These are phyloP conservation scores for Halophytophthora batemanensis DNA, from an alignment of 352 stramenopile species.

Conservation along the genomic window DNA sequence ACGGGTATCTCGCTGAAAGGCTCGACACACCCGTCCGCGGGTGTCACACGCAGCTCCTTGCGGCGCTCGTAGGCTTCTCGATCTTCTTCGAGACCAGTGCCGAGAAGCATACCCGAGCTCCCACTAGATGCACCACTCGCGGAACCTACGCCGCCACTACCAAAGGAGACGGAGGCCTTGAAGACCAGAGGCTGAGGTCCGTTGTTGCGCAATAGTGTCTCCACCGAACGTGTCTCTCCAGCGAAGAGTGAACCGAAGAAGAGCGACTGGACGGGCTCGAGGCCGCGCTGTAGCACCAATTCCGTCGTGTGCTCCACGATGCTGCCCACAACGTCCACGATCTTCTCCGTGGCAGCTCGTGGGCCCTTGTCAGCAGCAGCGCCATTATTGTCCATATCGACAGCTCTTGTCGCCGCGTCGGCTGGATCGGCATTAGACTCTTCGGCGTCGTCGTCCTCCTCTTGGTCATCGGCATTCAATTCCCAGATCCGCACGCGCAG, in stretches of 20 bases:
- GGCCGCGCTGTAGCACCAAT: constrained; percentile 50
- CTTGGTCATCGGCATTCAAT: neutral
- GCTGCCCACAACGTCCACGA: constrained; percentile 77
- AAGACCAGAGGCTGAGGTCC: constrained; percentile 65
- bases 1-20: constrained; percentile 47
- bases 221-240: constrained; percentile 49
- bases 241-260: constrained; percentile 76
- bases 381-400: constrained; percentile 6
- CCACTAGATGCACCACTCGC: neutral
- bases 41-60: constrained; percentile 65
- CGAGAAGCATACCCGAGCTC: neutral
- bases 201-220: constrained; percentile 78
- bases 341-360: constrained; percentile 33
- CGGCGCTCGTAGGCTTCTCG: constrained; percentile 60
- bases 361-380: neutral
- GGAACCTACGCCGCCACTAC: constrained; percentile 4
- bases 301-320: constrained; percentile 88
- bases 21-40: constrained; percentile 54
- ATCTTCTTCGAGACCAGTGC: constrained; percentile 40
- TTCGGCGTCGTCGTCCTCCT: constrained; percentile 11
- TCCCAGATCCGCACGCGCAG: constrained; percentile 48
- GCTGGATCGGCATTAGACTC: neutral
- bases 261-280: constrained; percentile 44
- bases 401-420: neutral
- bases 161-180: constrained; percentile 53